Evolutionary conservation across 2,329 filamentous ascomycete species (phyloP).

Genomic region (Phialophora chinensis): DNA sequence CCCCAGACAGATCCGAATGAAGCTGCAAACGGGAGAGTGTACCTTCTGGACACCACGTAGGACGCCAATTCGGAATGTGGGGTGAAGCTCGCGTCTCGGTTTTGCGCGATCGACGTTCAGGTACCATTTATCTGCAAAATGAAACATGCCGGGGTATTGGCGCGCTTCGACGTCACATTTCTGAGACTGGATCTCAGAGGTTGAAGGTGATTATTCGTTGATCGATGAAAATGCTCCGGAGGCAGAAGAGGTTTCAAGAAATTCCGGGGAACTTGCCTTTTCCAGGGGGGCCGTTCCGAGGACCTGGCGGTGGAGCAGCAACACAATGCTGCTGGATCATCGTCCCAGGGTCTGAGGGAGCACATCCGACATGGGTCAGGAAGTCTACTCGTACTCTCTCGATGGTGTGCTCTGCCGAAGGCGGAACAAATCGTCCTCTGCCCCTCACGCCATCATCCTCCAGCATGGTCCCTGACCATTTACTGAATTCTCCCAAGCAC

Average conservation of each 20-base stretch:
- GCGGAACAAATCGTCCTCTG: background rate
- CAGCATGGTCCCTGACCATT: background rate
- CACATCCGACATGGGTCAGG: background rate
- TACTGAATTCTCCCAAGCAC: background rate
- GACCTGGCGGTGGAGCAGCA: background rate
- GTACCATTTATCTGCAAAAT: background rate
- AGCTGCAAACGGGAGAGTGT: slow-evolving; percentile 4
- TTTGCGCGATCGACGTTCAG: background rate
- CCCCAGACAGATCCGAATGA: background rate
- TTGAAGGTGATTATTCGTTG: background rate
- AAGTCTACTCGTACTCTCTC: background rate
- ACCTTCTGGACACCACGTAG: background rate
- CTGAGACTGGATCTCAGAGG: background rate
- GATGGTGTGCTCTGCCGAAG: background rate
- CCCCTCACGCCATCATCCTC: slow-evolving; percentile 2
- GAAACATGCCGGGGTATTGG: background rate
- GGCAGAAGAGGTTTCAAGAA: slow-evolving; percentile 4
- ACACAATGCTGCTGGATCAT: background rate
- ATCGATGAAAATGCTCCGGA: background rate
- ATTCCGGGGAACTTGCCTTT: slow-evolving; percentile 15
- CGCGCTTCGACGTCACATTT: background rate
- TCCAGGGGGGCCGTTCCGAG: slow-evolving; percentile 18
- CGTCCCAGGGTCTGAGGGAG: background rate
- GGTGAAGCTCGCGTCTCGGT: background rate
- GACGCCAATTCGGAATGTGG: slow-evolving; percentile 6